These are phyloP conservation scores for Aspergillus tubingensis DNA, from an alignment of 2,329 filamentous ascomycete species.

Conservation along the genomic window DNA sequence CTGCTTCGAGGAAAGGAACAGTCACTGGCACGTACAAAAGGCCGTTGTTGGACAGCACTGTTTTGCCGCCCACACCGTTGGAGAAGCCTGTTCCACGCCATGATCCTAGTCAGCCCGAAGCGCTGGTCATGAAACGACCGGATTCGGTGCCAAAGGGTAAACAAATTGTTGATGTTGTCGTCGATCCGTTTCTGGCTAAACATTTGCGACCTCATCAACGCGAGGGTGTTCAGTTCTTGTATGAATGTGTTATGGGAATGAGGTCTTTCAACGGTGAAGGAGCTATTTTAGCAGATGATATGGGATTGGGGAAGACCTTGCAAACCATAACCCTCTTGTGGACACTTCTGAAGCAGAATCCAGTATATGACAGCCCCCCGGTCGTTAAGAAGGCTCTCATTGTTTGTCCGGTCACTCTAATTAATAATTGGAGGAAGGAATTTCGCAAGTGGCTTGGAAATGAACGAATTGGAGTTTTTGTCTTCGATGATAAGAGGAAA, in stretches of 20 bases:
- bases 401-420: conserved; percentile 71
- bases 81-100: conserved; percentile 63
- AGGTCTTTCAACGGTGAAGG: conserved; percentile 66
- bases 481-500: conserved; percentile 61
- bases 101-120: conserved; percentile 60
- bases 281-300: conserved; percentile 72
- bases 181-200: conserved; percentile 66
- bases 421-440: conserved; percentile 73
- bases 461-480: conserved; percentile 68
- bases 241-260: conserved; percentile 76
- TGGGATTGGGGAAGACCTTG: conserved; percentile 73
- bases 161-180: conserved; percentile 69
- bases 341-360: conserved; percentile 73
- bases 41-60: conserved; percentile 58
- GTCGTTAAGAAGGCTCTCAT: conserved; percentile 71
- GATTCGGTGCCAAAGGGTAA: conserved; percentile 59
- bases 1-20: conserved; percentile 45
- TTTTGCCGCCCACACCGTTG: conserved; percentile 49
- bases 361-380: conserved; percentile 59
- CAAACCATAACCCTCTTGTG: conserved; percentile 72
- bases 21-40: conserved; percentile 60
- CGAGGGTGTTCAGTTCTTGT: conserved; percentile 69
- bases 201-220: conserved; percentile 68
- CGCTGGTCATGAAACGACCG: conserved; percentile 68
- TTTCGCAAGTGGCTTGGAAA: conserved; percentile 74